Evolutionary conservation across 257 asterid genomes (phyloP).

Genomic region (Rehmannia glutinosa): DNA sequence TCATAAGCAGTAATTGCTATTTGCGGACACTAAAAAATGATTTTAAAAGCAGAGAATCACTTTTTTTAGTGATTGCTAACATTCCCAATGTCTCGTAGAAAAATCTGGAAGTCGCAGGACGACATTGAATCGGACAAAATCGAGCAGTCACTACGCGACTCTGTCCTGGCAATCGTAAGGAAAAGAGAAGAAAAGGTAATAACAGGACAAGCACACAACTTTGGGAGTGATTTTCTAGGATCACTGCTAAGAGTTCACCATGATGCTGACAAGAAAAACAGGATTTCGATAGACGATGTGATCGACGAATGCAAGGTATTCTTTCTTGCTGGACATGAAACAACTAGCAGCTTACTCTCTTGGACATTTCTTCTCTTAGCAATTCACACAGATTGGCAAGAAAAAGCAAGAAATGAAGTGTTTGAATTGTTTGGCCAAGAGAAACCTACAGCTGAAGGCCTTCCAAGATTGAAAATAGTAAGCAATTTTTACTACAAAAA

Average conservation of each 20-base stretch:
- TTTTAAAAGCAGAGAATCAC: too few species aligned
- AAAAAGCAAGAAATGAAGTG: constrained; percentile 35
- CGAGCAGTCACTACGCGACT: constrained; percentile 25
- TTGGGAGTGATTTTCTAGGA: constrained; percentile 47
- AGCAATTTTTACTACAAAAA: neutral
- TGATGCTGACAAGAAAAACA: constrained; percentile 12
- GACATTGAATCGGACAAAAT: constrained; percentile 32
- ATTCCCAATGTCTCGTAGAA: constrained; percentile 7
- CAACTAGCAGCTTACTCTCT: constrained; percentile 26
- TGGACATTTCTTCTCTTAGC: constrained; percentile 38
- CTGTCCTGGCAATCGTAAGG: constrained; percentile 17
- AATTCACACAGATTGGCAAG: constrained; percentile 47
- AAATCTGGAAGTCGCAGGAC: constrained; percentile 16
- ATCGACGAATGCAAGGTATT: constrained; percentile 51
- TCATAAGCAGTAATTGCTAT: too few species aligned
- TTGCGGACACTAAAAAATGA: too few species aligned
- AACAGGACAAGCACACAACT: constrained; percentile 14
- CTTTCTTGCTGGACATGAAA: constrained; percentile 42
- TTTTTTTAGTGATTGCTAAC: too few species aligned
- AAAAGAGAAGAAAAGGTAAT: constrained; percentile 24
- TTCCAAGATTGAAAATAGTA: constrained; percentile 24
- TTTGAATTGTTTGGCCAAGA: constrained; percentile 19
- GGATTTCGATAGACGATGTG: constrained; percentile 26
- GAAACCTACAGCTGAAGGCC: constrained; percentile 24
- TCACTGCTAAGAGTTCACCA: constrained; percentile 30